Conservation (phyloP, 108 stramenopile species). For the Cyclotella sp. region DNA sequence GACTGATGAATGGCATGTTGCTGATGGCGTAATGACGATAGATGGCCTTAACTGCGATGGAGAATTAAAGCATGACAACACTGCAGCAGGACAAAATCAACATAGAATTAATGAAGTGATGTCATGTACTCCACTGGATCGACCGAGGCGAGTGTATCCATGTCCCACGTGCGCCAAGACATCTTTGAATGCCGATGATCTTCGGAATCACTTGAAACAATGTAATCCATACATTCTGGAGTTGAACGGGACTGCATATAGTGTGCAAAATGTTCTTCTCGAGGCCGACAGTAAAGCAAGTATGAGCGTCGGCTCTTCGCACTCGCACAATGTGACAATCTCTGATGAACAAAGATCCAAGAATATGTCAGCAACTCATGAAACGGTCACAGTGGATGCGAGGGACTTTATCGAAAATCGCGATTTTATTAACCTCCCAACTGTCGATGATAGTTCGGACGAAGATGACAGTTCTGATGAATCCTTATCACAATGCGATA, state of each 20-base stretch:
- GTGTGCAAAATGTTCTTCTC: constrained; percentile 12
- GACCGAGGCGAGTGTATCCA: neutral
- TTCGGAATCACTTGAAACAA: constrained; percentile 15
- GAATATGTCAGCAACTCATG: neutral
- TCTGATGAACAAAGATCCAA: neutral
- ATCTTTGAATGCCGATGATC: constrained; percentile 1
- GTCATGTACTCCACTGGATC: neutral
- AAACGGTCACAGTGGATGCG: neutral
- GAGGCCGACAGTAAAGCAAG: too few relatives aligned
- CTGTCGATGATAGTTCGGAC: neutral
- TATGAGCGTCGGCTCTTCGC: too few relatives aligned
- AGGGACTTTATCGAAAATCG: constrained; percentile 25
- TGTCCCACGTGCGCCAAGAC: constrained; percentile 11
- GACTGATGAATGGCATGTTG: neutral
- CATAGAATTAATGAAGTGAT: too few relatives aligned
- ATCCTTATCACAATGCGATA: neutral
- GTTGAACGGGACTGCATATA: constrained; percentile 4
- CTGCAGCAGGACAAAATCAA: neutral
- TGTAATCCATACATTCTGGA: neutral
- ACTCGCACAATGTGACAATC: neutral
- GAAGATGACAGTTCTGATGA: constrained; percentile 5
- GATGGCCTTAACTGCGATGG: too few relatives aligned
- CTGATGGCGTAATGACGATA: too few relatives aligned
- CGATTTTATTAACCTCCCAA: constrained; percentile 37
- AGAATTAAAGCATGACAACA: neutral